These are phyloP conservation scores for Pseudogymnoascus sp. DNA, from an alignment of 2,329 filamentous ascomycete genomes.

Conservation along the genomic window DNA sequence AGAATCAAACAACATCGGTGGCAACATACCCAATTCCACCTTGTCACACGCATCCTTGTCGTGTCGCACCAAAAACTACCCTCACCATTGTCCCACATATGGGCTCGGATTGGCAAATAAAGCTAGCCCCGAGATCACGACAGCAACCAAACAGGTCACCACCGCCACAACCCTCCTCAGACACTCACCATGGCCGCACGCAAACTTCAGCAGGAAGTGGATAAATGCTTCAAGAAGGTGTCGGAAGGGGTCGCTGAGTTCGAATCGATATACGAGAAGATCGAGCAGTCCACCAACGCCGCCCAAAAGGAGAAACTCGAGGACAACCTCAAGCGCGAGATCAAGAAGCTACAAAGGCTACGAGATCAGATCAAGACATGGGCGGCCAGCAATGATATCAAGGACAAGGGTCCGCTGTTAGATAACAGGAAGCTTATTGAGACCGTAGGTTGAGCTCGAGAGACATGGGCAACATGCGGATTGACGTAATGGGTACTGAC, in stretches of 20 bases:
- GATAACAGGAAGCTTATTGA: slow-evolving; percentile 95
- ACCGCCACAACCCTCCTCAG: slow-evolving; percentile 12
- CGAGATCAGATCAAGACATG: slow-evolving; percentile 99
- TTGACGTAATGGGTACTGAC: slow-evolving; percentile 9
- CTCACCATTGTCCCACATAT: slow-evolving; percentile 18
- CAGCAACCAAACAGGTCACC: slow-evolving; percentile 18
- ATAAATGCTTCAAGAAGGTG: slow-evolving; percentile 99
- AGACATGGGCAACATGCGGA: slow-evolving; percentile 8
- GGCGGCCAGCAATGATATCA: slow-evolving; percentile 97
- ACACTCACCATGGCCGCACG: slow-evolving; percentile 72
- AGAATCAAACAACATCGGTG: not conserved
- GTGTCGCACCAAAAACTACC: not conserved
- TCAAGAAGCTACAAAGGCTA: slow-evolving; percentile 97
- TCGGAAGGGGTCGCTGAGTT: slow-evolving; percentile 87
- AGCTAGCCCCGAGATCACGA: slow-evolving; percentile 25
- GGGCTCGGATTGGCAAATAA: slow-evolving; percentile 21
- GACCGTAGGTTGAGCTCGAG: slow-evolving; percentile 54
- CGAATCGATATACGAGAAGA: slow-evolving; percentile 95
- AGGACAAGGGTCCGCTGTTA: slow-evolving; percentile 92
- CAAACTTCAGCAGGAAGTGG: slow-evolving; percentile 96
- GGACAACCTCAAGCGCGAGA: slow-evolving; percentile 96
- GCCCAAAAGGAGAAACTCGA: slow-evolving; percentile 98
- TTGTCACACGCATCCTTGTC: slow-evolving; percentile 10
- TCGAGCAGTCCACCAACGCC: slow-evolving; percentile 81
- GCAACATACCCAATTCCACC: not conserved